Conservation (phyloP, 1,284 basidiomycete genomes). For the Apiotrichum sp. region DNA sequence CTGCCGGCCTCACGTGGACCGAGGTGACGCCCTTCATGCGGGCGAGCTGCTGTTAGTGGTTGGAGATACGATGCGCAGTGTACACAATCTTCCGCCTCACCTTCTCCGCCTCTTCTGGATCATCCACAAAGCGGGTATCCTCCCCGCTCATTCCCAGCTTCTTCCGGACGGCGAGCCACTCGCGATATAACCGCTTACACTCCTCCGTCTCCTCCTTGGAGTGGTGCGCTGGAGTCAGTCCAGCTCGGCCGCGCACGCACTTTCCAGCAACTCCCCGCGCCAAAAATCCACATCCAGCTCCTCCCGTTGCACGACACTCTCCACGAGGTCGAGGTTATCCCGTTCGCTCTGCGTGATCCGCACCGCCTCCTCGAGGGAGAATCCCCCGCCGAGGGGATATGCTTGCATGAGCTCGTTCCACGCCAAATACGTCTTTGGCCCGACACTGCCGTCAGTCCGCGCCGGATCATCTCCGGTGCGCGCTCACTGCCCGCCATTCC, state of each 20-base stretch:
- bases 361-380: slow-evolving; percentile 13
- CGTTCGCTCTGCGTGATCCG: slow-evolving; percentile 23
- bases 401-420: slow-evolving; percentile 16
- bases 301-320: slow-evolving; percentile 17
- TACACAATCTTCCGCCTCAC: slow-evolving; percentile 7
- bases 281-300: slow-evolving; percentile 27
- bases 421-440: slow-evolving; percentile 17
- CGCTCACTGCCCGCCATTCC: slow-evolving; percentile 36
- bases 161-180: slow-evolving; percentile 18
- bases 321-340: slow-evolving; percentile 27
- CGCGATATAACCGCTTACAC: slow-evolving; percentile 10
- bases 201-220: slow-evolving; percentile 10
- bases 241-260: slow-evolving; percentile 4
- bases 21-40: slow-evolving; percentile 18
- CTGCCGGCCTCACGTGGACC: slow-evolving; percentile 20
- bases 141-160: slow-evolving; percentile 14
- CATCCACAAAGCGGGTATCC: slow-evolving; percentile 24
- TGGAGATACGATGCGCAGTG: too few relatives aligned
- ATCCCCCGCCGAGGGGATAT: slow-evolving; percentile 13
- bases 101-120: slow-evolving; percentile 25
- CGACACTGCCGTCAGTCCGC: slow-evolving; percentile 12
- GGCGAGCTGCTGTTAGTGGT: slow-evolving; percentile 3
- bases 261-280: slow-evolving; percentile 23
- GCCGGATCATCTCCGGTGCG: too few relatives aligned
- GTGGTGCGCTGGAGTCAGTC: slow-evolving; percentile 14